These are phyloP conservation scores for Galerina marginata DNA, from an alignment of 768 basidiomycete species.

Conservation along the genomic window DNA sequence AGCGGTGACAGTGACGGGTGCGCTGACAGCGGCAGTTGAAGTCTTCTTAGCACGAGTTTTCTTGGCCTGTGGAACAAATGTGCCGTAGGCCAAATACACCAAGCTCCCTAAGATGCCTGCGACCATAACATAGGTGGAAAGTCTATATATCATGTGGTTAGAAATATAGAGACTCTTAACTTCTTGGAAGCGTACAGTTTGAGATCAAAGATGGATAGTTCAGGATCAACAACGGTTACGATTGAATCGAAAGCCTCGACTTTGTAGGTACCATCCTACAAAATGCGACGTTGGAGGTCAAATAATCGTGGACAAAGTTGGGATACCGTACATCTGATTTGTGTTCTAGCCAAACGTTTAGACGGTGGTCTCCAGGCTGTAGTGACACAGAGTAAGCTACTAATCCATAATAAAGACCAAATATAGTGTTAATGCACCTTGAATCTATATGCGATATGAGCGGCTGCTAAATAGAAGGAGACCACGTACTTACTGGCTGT, in stretches of 20 bases:
- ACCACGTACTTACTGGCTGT: slow-evolving; percentile 73
- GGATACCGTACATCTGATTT: slow-evolving; percentile 55
- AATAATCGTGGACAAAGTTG: not conserved
- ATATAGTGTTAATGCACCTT: slow-evolving; percentile 48
- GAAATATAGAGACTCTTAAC: not conserved
- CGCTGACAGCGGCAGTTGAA: slow-evolving; percentile 48
- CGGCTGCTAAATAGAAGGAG: slow-evolving; percentile 6
- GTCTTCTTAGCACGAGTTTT: slow-evolving; percentile 56
- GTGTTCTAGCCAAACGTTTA: slow-evolving; percentile 81
- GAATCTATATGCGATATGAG: slow-evolving; percentile 47
- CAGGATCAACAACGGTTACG: slow-evolving; percentile 81
- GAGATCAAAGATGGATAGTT: slow-evolving; percentile 76
- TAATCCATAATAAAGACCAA: not conserved
- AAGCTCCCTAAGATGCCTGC: slow-evolving; percentile 64
- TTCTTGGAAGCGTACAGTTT: slow-evolving; percentile 64
- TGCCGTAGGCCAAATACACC: slow-evolving; percentile 66
- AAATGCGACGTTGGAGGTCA: not conserved
- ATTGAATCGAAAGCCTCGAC: slow-evolving; percentile 76
- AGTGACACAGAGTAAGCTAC: not conserved
- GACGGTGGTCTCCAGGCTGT: slow-evolving; percentile 76
- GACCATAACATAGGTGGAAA: slow-evolving; percentile 77
- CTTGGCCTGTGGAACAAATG: slow-evolving; percentile 70
- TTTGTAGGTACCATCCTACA: slow-evolving; percentile 62
- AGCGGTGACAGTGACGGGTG: slow-evolving; percentile 64
- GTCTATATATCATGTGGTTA: slow-evolving; percentile 33